A percentile compares a stretch with the other conserved stretches of the same genome.
phyloP scores from a whole-genome alignment of 495 filamentous ascomycete species.

The Annulohypoxylon moriforme region DNA sequence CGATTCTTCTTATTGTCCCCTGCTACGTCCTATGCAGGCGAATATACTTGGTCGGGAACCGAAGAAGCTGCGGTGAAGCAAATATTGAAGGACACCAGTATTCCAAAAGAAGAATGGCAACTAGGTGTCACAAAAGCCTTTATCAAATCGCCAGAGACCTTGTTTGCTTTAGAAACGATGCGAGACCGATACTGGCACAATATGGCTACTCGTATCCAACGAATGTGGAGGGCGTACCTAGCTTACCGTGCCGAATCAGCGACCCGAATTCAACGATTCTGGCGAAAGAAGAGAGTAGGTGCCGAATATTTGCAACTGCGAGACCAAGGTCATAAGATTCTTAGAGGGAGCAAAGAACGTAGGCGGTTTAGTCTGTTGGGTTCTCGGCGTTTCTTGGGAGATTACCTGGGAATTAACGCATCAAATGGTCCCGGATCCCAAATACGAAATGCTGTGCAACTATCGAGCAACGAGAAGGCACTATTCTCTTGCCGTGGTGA shows the following conservation, averaged over 20 bases:
- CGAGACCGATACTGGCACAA: slow-evolving; percentile 98
- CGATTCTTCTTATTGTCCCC: slow-evolving; percentile 96
- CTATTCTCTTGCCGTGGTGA: slow-evolving; percentile 93
- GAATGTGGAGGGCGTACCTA: slow-evolving; percentile 96
- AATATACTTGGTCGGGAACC: slow-evolving; percentile 95
- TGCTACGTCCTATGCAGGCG: slow-evolving; percentile 93
- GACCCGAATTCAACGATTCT: slow-evolving; percentile 92
- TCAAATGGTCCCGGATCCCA: slow-evolving; percentile 83
- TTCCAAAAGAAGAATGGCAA: slow-evolving; percentile 95
- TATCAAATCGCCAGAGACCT: slow-evolving; percentile 97
- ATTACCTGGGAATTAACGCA: slow-evolving; percentile 90
- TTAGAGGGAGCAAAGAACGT: slow-evolving; percentile 88
- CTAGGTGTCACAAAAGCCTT: slow-evolving; percentile 98
- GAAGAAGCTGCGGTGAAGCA: slow-evolving; percentile 87
- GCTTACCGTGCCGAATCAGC: slow-evolving; percentile 92
- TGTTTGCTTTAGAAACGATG: slow-evolving; percentile 98
- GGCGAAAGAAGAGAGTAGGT: slow-evolving; percentile 89
- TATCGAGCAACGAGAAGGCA: slow-evolving; percentile 72
- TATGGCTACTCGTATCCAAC: slow-evolving; percentile 97
- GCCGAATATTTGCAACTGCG: slow-evolving; percentile 87
- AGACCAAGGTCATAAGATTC: slow-evolving; percentile 87
- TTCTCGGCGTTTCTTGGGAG: slow-evolving; percentile 90
- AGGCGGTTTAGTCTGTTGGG: slow-evolving; percentile 90
- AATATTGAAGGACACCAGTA: slow-evolving; percentile 95
- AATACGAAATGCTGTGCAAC: slow-evolving; percentile 75